phyloP scores from a whole-genome alignment of 2,329 filamentous ascomycete genomes.

The Penicillium verrucosum region DNA sequence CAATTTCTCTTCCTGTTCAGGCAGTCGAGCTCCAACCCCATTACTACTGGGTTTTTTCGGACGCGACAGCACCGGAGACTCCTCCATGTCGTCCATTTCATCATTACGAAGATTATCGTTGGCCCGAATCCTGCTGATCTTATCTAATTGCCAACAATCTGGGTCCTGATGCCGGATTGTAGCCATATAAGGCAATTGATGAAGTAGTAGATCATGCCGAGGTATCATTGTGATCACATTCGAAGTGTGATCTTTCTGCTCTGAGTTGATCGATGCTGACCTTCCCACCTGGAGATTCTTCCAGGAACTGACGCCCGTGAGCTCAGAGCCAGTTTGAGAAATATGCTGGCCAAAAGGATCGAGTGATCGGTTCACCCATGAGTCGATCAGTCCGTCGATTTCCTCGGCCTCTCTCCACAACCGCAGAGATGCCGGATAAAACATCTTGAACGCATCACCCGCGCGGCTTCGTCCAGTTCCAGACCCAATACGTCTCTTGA shows the following conservation, averaged over 20 bases:
- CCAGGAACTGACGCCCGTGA: slow-evolving; percentile 39
- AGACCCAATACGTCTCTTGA: slow-evolving; percentile 58
- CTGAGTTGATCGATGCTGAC: slow-evolving; percentile 3
- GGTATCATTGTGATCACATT: slow-evolving; percentile 33
- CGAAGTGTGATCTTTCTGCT: background rate
- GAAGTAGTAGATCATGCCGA: slow-evolving; percentile 56
- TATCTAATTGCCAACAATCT: slow-evolving; percentile 59
- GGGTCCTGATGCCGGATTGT: slow-evolving; percentile 52
- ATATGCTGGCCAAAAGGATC: slow-evolving; percentile 29
- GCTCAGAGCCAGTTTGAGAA: slow-evolving; percentile 30
- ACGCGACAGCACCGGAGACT: slow-evolving; percentile 37
- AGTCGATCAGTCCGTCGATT: slow-evolving; percentile 63
- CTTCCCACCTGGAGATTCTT: slow-evolving; percentile 20
- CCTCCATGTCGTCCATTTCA: slow-evolving; percentile 48
- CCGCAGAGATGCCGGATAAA: slow-evolving; percentile 80
- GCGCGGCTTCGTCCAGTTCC: slow-evolving; percentile 30
- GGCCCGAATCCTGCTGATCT: slow-evolving; percentile 59
- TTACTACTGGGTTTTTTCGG: slow-evolving; percentile 23
- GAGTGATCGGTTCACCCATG: slow-evolving; percentile 38
- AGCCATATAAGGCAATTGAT: slow-evolving; percentile 81
- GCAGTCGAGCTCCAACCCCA: slow-evolving; percentile 19
- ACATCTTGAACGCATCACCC: slow-evolving; percentile 78
- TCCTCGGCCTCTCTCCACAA: slow-evolving; percentile 83
- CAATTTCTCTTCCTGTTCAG: slow-evolving; percentile 63
- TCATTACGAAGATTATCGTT: slow-evolving; percentile 29